phyloP scores from a whole-genome alignment of 768 basidiomycete genomes.

The Tremella fuciformis region DNA sequence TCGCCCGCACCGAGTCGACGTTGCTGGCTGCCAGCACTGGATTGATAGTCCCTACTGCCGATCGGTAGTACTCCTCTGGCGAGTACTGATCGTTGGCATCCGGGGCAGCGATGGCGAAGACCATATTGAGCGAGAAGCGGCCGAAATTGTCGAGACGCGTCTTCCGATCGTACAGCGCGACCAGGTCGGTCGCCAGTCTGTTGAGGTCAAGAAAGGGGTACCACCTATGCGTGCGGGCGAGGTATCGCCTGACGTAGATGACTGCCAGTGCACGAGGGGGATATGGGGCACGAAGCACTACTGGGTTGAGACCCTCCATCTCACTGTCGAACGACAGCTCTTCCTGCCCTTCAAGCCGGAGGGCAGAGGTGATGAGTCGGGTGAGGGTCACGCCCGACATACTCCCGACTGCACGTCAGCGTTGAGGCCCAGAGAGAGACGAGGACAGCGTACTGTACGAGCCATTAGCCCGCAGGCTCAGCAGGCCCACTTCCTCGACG shows the following conservation, averaged over 20 bases:
- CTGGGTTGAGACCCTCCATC: no score
- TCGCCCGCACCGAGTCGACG: conserved; percentile 3
- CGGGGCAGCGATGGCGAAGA: conserved; percentile 6
- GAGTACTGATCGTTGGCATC: conserved; percentile 1
- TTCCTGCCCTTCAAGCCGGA: conserved; percentile 6
- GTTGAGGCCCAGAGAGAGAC: neutral
- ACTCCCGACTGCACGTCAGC: conserved; percentile 9
- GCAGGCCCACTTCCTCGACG: conserved; percentile 10
- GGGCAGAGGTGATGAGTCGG: neutral
- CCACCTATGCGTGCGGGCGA: conserved; percentile 9
- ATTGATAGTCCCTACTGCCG: conserved; percentile 1
- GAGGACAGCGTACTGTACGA: conserved; percentile 11
- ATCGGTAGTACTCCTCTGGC: conserved; percentile 6
- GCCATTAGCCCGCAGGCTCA: conserved; percentile 4
- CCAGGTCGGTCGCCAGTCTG: conserved; percentile 2
- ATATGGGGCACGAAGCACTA: conserved; percentile 1
- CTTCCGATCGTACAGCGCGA: conserved; percentile 1
- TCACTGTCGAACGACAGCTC: neutral
- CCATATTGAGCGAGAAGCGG: conserved; percentile 3
- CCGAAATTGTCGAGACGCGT: neutral
- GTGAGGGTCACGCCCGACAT: conserved; percentile 10
- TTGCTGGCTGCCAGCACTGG: neutral
- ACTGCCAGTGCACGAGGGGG: conserved; percentile 1
- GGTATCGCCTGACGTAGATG: conserved; percentile 1
- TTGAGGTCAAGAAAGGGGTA: conserved; percentile 12